Evolutionary conservation across 768 basidiomycete species (phyloP).

Genomic region (Amylocystis lapponica): DNA sequence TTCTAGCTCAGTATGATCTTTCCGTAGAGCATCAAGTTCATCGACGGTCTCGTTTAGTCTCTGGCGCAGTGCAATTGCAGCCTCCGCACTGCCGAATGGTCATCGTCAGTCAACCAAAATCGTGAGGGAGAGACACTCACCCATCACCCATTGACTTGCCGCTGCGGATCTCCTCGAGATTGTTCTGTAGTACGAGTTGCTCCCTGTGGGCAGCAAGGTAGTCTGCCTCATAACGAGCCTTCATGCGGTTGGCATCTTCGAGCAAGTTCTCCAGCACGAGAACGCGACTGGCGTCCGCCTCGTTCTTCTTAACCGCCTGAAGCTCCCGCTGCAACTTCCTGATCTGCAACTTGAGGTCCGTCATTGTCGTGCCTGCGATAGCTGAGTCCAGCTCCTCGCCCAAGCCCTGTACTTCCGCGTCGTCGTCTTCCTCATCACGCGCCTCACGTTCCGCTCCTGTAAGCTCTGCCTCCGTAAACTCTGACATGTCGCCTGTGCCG

Average conservation of each 20-base stretch:
- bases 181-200: constrained; percentile 70
- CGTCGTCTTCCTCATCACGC: constrained; percentile 37
- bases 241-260: constrained; percentile 88
- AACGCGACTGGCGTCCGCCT: constrained; percentile 69
- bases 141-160: constrained; percentile 83
- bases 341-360: constrained; percentile 85
- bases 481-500: constrained; percentile 13
- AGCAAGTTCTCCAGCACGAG: constrained; percentile 88
- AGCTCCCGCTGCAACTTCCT: constrained; percentile 79
- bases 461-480: constrained; percentile 43
- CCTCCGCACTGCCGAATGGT: constrained; percentile 57
- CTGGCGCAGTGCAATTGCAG: constrained; percentile 82
- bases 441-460: constrained; percentile 28
- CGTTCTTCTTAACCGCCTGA: constrained; percentile 64
- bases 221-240: constrained; percentile 82
- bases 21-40: constrained; percentile 65
- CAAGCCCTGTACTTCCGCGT: constrained; percentile 54
- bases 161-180: constrained; percentile 83
- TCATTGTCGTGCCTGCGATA: constrained; percentile 79
- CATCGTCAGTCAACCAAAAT: not conserved
- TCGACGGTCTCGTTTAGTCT: constrained; percentile 85
- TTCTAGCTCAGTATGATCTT: constrained; percentile 64
- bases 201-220: constrained; percentile 82
- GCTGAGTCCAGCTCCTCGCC: constrained; percentile 88
- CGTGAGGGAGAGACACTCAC: constrained; percentile 35